A percentile compares a stretch with the other conserved stretches of the same genome.
Conservation (phyloP, 169 alveolate species). For the Babesia ovata region DNA sequence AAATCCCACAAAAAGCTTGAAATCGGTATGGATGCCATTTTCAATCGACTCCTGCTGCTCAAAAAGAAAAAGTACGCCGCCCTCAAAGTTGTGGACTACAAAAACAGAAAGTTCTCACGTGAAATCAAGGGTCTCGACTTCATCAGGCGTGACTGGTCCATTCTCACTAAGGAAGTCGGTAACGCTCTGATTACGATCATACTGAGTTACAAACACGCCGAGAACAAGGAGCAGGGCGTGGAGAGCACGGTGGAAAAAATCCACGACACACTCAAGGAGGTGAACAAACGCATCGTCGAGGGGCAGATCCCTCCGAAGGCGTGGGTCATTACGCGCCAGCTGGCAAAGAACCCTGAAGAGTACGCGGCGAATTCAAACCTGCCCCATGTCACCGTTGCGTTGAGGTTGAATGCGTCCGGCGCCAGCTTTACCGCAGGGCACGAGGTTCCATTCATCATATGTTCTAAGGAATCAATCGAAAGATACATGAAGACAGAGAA, state of each 20-base stretch:
- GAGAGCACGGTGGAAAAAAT: conserved; percentile 81
- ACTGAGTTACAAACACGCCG: conserved; percentile 35
- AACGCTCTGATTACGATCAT: conserved; percentile 23
- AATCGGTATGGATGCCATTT: conserved; percentile 97
- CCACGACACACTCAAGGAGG: conserved; percentile 83
- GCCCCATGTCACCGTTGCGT: conserved; percentile 95
- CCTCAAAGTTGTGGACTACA: conserved; percentile 84
- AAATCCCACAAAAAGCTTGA: conserved; percentile 92
- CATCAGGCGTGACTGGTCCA: conserved; percentile 98
- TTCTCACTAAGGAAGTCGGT: conserved; percentile 85
- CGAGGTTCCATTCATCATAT: conserved; percentile 91
- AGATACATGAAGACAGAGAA: background rate
- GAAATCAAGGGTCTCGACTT: conserved; percentile 98
- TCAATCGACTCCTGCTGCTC: conserved; percentile 91
- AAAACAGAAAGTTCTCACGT: conserved; percentile 71
- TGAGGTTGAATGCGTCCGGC: conserved; percentile 85
- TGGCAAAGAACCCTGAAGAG: conserved; percentile 91
- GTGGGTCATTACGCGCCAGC: conserved; percentile 90
- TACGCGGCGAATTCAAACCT: conserved; percentile 86
- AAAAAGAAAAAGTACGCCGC: conserved; percentile 99
- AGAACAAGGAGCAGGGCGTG: conserved; percentile 48
- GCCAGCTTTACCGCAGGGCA: conserved; percentile 85
- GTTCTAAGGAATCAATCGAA: conserved; percentile 74
- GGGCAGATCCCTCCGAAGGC: conserved; percentile 84
- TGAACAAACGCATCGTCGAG: conserved; percentile 78